Percentiles rank a stretch among this genome's conserved stretches.
Conservation (phyloP, 129 eudicot species). For the Dittrichia graveolens region DNA sequence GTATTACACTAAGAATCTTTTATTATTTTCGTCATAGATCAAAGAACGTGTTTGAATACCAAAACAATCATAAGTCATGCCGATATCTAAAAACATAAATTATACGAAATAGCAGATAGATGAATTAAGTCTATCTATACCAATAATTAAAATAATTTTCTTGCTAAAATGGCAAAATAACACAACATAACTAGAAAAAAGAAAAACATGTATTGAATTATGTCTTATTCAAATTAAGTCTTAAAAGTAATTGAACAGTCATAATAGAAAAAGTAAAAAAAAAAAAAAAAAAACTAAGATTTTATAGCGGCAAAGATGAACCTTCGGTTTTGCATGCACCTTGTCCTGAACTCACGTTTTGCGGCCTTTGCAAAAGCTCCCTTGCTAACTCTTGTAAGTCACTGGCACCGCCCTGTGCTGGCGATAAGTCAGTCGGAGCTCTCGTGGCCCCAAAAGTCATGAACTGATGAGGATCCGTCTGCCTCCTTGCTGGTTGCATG, state of each 20-base stretch:
- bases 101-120: constrained; percentile 1
- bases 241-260: too few relatives aligned
- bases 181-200: not conserved
- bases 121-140: not conserved
- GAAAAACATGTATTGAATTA: not conserved
- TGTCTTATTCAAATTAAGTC: constrained; percentile 25
- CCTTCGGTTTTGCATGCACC: constrained; percentile 40
- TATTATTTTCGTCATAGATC: too few relatives aligned
- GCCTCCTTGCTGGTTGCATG: constrained; percentile 44
- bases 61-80: not conserved
- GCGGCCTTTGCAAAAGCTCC: constrained; percentile 63
- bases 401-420: constrained; percentile 30
- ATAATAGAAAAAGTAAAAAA: not conserved
- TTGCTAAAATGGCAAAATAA: constrained; percentile 22
- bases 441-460: constrained; percentile 29
- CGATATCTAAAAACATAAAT: not conserved
- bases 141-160: constrained; percentile 29
- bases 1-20: too few relatives aligned
- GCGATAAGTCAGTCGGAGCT: constrained; percentile 41
- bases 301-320: constrained; percentile 60
- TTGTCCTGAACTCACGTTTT: constrained; percentile 36
- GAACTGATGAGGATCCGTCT: constrained; percentile 53
- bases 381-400: constrained; percentile 89
- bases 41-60: not conserved
- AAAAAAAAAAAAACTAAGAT: constrained; percentile 13